phyloP scores from a whole-genome alignment of 345 rosid species.

The Dimocarpus longan region DNA sequence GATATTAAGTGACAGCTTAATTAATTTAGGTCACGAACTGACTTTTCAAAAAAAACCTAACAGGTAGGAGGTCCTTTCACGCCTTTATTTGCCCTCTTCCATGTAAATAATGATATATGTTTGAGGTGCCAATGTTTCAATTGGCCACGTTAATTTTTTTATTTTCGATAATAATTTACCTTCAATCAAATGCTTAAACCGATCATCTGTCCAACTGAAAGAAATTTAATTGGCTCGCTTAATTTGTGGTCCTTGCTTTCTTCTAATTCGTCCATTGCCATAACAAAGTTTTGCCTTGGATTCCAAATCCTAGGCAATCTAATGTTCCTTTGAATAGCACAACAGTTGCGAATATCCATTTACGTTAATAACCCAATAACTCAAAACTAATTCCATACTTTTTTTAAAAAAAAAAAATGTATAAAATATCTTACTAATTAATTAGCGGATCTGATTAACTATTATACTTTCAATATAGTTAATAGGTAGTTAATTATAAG shows the following conservation, averaged over 20 bases:
- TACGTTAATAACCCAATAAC: too few relatives aligned
- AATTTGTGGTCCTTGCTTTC: neutral
- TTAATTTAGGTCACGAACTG: neutral
- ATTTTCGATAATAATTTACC: too few relatives aligned
- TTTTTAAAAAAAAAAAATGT: too few relatives aligned
- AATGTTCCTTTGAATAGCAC: neutral
- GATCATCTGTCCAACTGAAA: too few relatives aligned
- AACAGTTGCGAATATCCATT: too few relatives aligned
- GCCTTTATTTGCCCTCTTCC: neutral
- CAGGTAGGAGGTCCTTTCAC: constrained; percentile 14
- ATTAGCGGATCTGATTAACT: too few relatives aligned
- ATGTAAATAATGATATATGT: neutral
- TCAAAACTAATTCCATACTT: too few relatives aligned
- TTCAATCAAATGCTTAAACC: too few relatives aligned
- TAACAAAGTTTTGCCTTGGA: neutral
- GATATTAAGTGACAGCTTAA: neutral
- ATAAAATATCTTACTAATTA: too few relatives aligned
- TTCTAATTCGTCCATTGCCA: too few relatives aligned
- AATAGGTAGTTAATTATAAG: too few relatives aligned
- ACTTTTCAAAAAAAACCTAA: neutral
- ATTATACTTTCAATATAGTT: too few relatives aligned
- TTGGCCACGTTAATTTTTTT: neutral
- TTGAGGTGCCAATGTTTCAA: neutral
- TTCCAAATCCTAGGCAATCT: constrained; percentile 12
- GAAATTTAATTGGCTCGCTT: neutral